Base-by-base conservation (phyloP, 106 monocot species). In the Gastrodia elata region DNA sequence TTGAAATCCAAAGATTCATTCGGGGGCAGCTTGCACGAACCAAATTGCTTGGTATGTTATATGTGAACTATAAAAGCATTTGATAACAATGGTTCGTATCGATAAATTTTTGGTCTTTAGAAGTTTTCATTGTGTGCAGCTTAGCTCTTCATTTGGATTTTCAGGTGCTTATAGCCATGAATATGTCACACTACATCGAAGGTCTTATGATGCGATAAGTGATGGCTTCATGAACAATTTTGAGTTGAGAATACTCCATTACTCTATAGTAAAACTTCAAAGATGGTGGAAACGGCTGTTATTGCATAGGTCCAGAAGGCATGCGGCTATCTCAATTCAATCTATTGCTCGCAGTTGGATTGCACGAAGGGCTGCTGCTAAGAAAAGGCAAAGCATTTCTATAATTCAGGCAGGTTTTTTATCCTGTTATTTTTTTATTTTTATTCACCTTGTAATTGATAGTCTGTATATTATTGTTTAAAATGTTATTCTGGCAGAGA, bases 241-340 rank as follows among this genome's bases (percentile, higher is more conserved):
- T 36, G 83, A 89, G 48, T 20, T 81, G 68, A 80, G 68, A 43
- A 71, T 64, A 28, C 38, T 81, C 34, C 11, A 83, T 6, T 0
- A 38, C 32, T 78, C 85, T 35, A 44, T 83, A 68, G 7, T 80
- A 25, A 85, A 48, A 76, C 24, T 89, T 44, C 89, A 89, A 79
- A 85, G 83, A 70, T 89, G 85, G 85, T 89, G 89, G 89, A 89
- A 76, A 34, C 61, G 71, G 11, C 16, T 83, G 57, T 59, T 83
- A 7, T 20, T 73, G n/a, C 1, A 30, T 9, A 80, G 57, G 76
- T 74, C 75, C 25, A 65, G 38, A 71, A 42, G 24, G 32, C 38
- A n/a, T 32, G 78, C 89, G 15, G 78, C 27, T 32, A 79, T 77
- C 32, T 36, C 71, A 20, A 79, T 86, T 68, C 83, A 87, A 40